Base-by-base conservation (phyloP, 805 yeast genomes). In the Candida patagonica region DNA sequence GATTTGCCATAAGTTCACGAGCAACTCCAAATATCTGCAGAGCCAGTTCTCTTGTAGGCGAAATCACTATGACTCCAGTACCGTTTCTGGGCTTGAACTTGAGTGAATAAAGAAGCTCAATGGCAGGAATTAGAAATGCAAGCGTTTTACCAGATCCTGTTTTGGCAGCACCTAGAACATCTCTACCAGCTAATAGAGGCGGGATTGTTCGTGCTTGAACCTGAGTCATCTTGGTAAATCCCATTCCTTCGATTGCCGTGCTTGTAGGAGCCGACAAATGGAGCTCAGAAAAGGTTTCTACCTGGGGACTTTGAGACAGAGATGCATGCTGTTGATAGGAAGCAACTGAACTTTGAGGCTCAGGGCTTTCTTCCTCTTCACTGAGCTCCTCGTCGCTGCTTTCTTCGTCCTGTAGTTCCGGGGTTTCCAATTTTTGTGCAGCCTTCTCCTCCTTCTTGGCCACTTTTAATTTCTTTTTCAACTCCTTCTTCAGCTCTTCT, bases 131-230 rank as follows among this genome's bases (percentile, higher is more conserved):
- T 55, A 92, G 68, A 53, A 92, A 92, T 7, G 99, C 97, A 45
- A 94, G 67, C 0, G 99, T 92, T 67, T 92, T 92, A 59, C 99
- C 99, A 1, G 96, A 87, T 40, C 99, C 99, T 2, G 99, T 92
- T 66, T 88, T 89, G 42, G 99, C 99, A n/a, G 98, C 98, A 50
- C 98, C 99, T 40, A 92, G 71, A 16, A 94, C 97, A 63, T 92
- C 99, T 52, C 89, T 76, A 32, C 98, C 98, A 1, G 97, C 96
- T 47, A 94, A 65, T 46, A 92, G 69, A 8, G 98, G 97, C 5
- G 98, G 97, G 41, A 92, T 92, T 9, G 98, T 87, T 63, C 89
- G 78, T 21, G 94, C 80, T 64, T 92, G 99, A 7, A 92, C 97
- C 47, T 79, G 76, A 1, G 99, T 94, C 96, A 92, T 85, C 38